Conservation (phyloP, 176 grass and related monocot species). For the Musa beccarii region DNA sequence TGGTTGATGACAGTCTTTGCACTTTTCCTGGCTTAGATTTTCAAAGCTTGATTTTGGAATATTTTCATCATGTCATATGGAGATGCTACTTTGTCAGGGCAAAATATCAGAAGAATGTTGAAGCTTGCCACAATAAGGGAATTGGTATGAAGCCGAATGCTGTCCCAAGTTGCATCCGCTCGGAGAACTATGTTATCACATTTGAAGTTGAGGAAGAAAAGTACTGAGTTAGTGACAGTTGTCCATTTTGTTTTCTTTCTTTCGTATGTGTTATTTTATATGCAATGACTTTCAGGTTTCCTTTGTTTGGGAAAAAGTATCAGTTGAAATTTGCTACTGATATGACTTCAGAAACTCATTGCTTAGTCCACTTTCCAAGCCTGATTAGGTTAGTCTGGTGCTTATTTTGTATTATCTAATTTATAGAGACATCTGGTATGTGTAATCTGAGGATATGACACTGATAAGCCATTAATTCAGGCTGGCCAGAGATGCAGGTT, state of each 20-base stretch:
- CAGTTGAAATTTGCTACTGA: slow-evolving; percentile 90
- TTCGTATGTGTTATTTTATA: slow-evolving; percentile 18
- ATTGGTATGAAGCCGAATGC: slow-evolving; percentile 41
- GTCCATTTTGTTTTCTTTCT: not conserved
- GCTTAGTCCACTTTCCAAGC: slow-evolving; percentile 80
- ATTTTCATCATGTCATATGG: not conserved
- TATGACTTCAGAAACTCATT: slow-evolving; percentile 51
- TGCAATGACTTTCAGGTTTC: slow-evolving; percentile 54
- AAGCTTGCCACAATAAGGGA: slow-evolving; percentile 84
- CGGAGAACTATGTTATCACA: slow-evolving; percentile 89
- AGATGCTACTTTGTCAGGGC: slow-evolving; percentile 42
- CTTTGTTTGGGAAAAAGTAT: slow-evolving; percentile 85
- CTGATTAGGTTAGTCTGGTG: slow-evolving; percentile 60
- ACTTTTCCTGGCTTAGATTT: not conserved
- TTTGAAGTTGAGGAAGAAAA: slow-evolving; percentile 99
- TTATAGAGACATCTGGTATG: not conserved
- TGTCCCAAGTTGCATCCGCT: slow-evolving; percentile 84
- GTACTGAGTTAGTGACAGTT: slow-evolving; percentile 25
- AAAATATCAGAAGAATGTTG: slow-evolving; percentile 97
- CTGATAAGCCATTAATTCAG: slow-evolving; percentile 43
- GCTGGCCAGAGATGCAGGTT: slow-evolving; percentile 76
- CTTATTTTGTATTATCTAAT: slow-evolving; percentile 14
- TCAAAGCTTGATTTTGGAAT: not conserved
- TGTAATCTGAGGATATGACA: slow-evolving; percentile 14
- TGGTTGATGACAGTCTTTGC: not conserved